These are phyloP conservation scores for Guyanaporus albipodus DNA, from an alignment of 768 basidiomycete genomes.

Conservation along the genomic window DNA sequence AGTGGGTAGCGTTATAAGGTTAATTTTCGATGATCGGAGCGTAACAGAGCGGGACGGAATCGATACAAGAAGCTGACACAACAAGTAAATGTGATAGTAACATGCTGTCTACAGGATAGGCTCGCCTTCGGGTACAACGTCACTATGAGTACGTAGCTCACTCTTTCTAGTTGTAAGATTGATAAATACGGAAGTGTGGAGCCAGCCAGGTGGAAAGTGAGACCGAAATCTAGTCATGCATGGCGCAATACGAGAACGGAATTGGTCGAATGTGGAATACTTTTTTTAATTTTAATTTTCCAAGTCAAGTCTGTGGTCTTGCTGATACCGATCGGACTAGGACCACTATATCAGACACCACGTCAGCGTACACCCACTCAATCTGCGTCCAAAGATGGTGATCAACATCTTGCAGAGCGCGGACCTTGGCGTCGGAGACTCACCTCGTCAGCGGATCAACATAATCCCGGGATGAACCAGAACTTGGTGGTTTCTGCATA, in stretches of 20 bases:
- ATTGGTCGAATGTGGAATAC: background rate
- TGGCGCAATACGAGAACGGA: background rate
- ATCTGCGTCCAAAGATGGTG: background rate
- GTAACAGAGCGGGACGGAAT: no score
- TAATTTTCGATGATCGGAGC: no score
- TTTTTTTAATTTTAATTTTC: no score
- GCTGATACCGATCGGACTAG: background rate
- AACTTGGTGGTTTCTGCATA: conserved; percentile 43
- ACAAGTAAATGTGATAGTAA: no score
- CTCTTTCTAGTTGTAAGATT: no score
- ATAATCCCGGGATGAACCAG: conserved; percentile 50
- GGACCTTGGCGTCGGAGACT: background rate
- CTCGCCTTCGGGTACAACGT: no score
- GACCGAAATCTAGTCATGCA: background rate
- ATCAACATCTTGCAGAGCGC: background rate
- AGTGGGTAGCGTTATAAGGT: no score
- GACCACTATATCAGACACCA: background rate
- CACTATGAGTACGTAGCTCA: no score
- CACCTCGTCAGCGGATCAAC: conserved; percentile 22
- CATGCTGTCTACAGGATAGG: no score
- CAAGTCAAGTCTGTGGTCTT: background rate
- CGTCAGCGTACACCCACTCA: background rate
- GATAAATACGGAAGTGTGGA: no score
- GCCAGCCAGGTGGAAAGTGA: background rate
- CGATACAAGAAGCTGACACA: no score